Conservation (phyloP, 2,329 filamentous ascomycete species). For the Arthroderma sp. region DNA sequence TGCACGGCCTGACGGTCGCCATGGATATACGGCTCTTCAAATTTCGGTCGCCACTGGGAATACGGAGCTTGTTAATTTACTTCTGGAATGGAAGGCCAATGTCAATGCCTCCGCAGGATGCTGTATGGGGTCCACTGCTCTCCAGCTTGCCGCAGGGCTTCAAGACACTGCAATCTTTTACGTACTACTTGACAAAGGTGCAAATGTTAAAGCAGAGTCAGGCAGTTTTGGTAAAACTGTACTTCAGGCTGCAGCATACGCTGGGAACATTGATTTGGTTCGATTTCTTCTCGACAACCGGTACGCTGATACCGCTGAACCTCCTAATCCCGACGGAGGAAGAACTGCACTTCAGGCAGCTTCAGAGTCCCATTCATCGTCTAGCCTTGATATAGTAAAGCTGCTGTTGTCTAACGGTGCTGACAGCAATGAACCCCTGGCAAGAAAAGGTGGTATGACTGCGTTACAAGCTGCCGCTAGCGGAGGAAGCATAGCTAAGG, state of each 20-base stretch:
- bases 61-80: conserved; percentile 10
- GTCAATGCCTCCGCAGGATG: background rate
- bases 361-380: background rate
- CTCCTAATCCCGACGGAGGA: background rate
- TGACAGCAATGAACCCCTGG: conserved; percentile 16
- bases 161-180: background rate
- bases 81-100: conserved; percentile 10
- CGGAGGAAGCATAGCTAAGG: background rate
- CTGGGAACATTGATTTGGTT: background rate
- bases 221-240: background rate
- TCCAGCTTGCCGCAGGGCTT: conserved; percentile 4
- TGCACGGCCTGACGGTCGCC: background rate
- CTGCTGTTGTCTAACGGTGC: conserved; percentile 19
- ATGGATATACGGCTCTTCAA: conserved; percentile 11
- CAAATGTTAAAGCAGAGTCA: background rate
- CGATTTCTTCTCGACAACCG: background rate
- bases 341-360: background rate
- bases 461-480: conserved; percentile 11
- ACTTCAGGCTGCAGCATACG: background rate
- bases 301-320: background rate
- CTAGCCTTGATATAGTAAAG: background rate
- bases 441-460: conserved; percentile 7
- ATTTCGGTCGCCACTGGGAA: conserved; percentile 4
- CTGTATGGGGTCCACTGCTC: background rate
- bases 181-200: background rate